Evolutionary conservation across 257 asterid species (phyloP).

Genomic region (Verbena officinalis): DNA sequence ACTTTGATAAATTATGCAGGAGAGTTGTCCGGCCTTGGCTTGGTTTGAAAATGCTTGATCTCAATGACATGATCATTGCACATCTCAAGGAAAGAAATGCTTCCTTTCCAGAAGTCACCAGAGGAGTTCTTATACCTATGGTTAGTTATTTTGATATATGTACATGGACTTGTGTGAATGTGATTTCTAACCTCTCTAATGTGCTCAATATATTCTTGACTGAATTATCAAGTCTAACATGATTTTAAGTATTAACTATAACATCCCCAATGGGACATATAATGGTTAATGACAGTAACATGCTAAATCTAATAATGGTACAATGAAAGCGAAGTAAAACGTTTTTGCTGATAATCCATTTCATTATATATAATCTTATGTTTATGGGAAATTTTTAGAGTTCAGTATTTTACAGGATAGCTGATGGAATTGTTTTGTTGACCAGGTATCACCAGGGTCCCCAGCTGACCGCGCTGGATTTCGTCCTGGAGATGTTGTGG

Average conservation of each 20-base stretch:
- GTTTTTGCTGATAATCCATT: slow-evolving; percentile 2
- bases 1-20: slow-evolving; percentile 45
- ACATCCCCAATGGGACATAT: neutral
- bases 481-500: slow-evolving; percentile 76
- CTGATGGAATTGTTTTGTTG: slow-evolving; percentile 3
- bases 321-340: neutral
- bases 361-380: neutral
- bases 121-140: slow-evolving; percentile 85
- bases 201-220: neutral
- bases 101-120: slow-evolving; percentile 64
- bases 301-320: neutral
- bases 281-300: neutral
- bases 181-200: slow-evolving; percentile 14
- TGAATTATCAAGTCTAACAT: too few relatives aligned
- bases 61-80: slow-evolving; percentile 74
- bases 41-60: slow-evolving; percentile 90
- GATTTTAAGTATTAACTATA: too few relatives aligned
- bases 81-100: slow-evolving; percentile 78
- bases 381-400: neutral
- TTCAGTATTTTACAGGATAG: neutral
- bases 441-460: slow-evolving; percentile 85
- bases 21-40: slow-evolving; percentile 97
- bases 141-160: slow-evolving; percentile 40
- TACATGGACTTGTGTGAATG: slow-evolving; percentile 14
- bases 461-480: slow-evolving; percentile 94